A percentile compares a stretch with the other conserved stretches of the same genome.
phyloP scores from a whole-genome alignment of 768 basidiomycete species.

The Termitomyces sp. region DNA sequence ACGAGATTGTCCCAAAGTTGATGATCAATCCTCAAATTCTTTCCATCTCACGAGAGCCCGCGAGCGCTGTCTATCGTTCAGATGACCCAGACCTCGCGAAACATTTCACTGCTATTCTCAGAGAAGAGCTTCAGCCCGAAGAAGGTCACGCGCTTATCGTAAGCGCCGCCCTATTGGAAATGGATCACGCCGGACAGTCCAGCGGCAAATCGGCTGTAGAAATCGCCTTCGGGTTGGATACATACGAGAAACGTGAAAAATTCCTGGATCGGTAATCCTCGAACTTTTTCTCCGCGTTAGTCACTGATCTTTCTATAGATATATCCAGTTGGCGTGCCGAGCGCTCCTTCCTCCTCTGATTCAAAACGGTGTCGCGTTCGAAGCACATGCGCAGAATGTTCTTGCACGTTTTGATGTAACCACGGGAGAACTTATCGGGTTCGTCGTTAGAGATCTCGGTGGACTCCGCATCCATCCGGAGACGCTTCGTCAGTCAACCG shows the following conservation, averaged over 20 bases:
- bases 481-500: constrained; percentile 43
- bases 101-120: constrained; percentile 47
- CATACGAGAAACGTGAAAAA: constrained; percentile 35
- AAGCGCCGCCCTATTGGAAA: constrained; percentile 48
- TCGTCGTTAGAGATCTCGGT: constrained; percentile 53
- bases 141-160: constrained; percentile 42
- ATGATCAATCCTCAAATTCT: constrained; percentile 36
- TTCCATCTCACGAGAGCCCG: constrained; percentile 41
- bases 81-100: constrained; percentile 43
- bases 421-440: constrained; percentile 40
- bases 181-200: constrained; percentile 37
- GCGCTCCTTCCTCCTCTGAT: constrained; percentile 49
- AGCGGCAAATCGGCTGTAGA: constrained; percentile 42
- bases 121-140: constrained; percentile 35
- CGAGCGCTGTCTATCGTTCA: constrained; percentile 40
- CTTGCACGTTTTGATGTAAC: constrained; percentile 40
- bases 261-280: constrained; percentile 42
- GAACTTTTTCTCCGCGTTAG: not conserved
- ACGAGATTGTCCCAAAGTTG: constrained; percentile 44
- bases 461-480: constrained; percentile 51
- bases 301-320: constrained; percentile 25
- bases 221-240: constrained; percentile 40
- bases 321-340: constrained; percentile 43
- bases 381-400: constrained; percentile 58
- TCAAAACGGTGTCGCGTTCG: constrained; percentile 53